These are phyloP conservation scores for Sonneratia alba DNA, from an alignment of 345 rosid species.

Conservation along the genomic window DNA sequence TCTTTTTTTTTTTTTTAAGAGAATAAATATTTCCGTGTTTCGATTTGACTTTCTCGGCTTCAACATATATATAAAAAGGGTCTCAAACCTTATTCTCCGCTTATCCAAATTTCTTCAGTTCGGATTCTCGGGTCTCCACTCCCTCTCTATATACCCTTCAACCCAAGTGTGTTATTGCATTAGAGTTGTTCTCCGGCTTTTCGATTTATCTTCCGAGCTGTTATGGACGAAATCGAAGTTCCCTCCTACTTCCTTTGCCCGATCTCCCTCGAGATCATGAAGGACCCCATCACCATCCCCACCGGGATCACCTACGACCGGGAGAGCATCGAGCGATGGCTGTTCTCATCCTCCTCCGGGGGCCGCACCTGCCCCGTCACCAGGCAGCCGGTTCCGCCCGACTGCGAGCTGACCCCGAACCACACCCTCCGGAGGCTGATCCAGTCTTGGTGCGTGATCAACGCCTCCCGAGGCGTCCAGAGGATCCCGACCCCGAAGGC, in stretches of 20 bases:
- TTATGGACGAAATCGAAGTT: conserved; percentile 16
- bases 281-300: conserved; percentile 16
- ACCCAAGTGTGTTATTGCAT: background rate
- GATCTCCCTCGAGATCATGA: conserved; percentile 22
- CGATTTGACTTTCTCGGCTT: background rate
- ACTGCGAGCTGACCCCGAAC: conserved; percentile 68
- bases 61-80: background rate
- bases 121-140: background rate
- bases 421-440: conserved; percentile 76
- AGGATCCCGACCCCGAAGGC: conserved; percentile 88
- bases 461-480: conserved; percentile 70
- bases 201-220: background rate
- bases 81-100: background rate
- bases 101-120: background rate
- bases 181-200: background rate
- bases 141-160: background rate
- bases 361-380: conserved; percentile 33
- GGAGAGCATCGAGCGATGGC: conserved; percentile 21
- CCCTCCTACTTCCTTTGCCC: conserved; percentile 20
- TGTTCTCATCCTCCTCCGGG: conserved; percentile 12
- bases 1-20: background rate
- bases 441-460: conserved; percentile 87
- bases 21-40: conserved; percentile 1
- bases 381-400: conserved; percentile 40
- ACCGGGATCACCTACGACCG: conserved; percentile 25